phyloP scores from a whole-genome alignment of 805 yeast genomes.

The Candida coquimbonensis region DNA sequence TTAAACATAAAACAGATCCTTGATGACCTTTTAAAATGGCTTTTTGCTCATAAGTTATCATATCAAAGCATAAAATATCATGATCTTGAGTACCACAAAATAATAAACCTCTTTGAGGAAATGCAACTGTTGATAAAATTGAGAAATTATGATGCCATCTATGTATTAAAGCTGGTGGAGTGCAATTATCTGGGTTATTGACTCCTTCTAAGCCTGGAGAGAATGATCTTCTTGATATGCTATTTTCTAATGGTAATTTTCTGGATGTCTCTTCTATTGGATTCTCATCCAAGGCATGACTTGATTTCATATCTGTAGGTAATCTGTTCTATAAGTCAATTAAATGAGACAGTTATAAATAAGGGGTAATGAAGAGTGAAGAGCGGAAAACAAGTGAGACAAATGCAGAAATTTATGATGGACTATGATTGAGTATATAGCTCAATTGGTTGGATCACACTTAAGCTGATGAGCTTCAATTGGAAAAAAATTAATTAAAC shows the following conservation, averaged over 20 bases:
- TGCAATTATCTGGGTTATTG: neutral
- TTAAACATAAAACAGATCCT: slow-evolving; percentile 69
- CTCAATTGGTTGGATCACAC: too few species aligned
- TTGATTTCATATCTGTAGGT: slow-evolving; percentile 3
- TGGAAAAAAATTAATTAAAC: too few species aligned
- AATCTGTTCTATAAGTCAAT: neutral
- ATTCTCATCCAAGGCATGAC: slow-evolving; percentile 15
- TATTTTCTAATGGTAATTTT: slow-evolving; percentile 15
- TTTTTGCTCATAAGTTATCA: slow-evolving; percentile 52
- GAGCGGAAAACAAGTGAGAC: too few species aligned
- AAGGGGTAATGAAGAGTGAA: too few species aligned
- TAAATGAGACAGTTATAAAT: neutral
- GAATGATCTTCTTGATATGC: neutral
- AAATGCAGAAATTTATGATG: too few species aligned
- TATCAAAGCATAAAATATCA: slow-evolving; percentile 62
- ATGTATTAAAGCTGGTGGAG: slow-evolving; percentile 40
- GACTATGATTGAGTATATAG: too few species aligned
- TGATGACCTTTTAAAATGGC: slow-evolving; percentile 52
- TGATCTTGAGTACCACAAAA: slow-evolving; percentile 93
- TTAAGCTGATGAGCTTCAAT: too few species aligned
- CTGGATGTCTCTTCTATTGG: slow-evolving; percentile 13
- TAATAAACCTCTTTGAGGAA: slow-evolving; percentile 48
- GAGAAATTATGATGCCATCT: slow-evolving; percentile 72
- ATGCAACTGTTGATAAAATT: slow-evolving; percentile 62
- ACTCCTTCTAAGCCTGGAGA: slow-evolving; percentile 11